Evolutionary conservation across 306 rosid genomes (phyloP).

Genomic region (Datisca glomerata): DNA sequence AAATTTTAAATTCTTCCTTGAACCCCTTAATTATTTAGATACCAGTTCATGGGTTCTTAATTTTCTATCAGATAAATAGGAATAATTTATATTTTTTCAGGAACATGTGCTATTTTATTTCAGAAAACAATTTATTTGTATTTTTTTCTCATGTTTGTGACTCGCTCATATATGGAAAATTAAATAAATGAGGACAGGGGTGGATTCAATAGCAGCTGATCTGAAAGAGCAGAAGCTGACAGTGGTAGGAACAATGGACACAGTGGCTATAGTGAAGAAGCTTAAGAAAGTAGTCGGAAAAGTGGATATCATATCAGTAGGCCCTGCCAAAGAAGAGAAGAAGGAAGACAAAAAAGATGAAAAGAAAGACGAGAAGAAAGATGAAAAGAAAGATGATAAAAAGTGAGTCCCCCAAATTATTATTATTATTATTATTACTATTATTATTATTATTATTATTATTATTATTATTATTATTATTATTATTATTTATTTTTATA

Average conservation of each 20-base stretch:
- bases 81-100: no score
- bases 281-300: slow-evolving; percentile 84
- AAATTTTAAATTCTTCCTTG: no score
- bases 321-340: slow-evolving; percentile 90
- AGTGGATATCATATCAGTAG: slow-evolving; percentile 74
- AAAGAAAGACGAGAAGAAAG: slow-evolving; percentile 49
- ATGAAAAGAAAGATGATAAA: slow-evolving; percentile 28
- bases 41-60: background rate
- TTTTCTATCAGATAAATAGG: background rate
- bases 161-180: no score
- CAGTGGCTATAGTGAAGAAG: slow-evolving; percentile 78
- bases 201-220: slow-evolving; percentile 89
- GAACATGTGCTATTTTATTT: no score
- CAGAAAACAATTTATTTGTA: no score
- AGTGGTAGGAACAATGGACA: slow-evolving; percentile 81
- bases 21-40: background rate
- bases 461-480: no score
- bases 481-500: no score
- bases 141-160: no score
- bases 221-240: slow-evolving; percentile 70
- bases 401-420: no score
- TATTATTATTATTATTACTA: no score
- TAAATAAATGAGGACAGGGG: no score
- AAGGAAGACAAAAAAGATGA: slow-evolving; percentile 62
- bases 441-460: no score